A percentile compares a stretch with the other conserved stretches of the same genome.
Evolutionary conservation across 441 rosid genomes (phyloP).

Genomic region (Corymbia calophylla): DNA sequence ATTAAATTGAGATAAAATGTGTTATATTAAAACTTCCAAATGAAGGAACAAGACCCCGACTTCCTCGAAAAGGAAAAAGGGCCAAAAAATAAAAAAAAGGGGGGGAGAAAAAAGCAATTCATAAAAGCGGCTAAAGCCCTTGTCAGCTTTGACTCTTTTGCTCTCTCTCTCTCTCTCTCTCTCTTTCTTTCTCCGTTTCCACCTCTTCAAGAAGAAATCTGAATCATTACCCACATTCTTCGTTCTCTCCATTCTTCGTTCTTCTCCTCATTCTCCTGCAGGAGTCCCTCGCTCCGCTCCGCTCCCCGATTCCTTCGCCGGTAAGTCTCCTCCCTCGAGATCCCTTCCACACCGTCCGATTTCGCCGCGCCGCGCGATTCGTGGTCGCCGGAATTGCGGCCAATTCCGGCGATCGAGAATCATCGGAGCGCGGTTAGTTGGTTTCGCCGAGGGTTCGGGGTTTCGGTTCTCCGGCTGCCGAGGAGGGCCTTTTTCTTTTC

Average conservation of each 20-base stretch:
- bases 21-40: too few species aligned
- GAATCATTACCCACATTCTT: not conserved
- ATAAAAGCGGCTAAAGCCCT: not conserved
- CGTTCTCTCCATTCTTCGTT: not conserved
- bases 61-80: not conserved
- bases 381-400: not conserved
- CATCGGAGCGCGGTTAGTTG: not conserved
- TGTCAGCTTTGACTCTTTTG: not conserved
- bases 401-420: not conserved
- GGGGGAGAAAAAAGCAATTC: not conserved
- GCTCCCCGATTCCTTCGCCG: not conserved
- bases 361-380: not conserved
- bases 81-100: too few species aligned
- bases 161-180: not conserved
- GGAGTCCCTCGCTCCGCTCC: not conserved
- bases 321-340: not conserved
- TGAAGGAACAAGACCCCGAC: not conserved
- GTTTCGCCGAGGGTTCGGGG: not conserved
- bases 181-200: not conserved
- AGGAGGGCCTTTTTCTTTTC: not conserved
- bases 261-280: not conserved
- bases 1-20: too few species aligned
- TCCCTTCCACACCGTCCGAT: not conserved
- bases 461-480: not conserved
- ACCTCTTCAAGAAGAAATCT: not conserved